These are phyloP conservation scores for Epichloe aotearoae DNA, from an alignment of 2,329 filamentous ascomycete species.

Conservation along the genomic window DNA sequence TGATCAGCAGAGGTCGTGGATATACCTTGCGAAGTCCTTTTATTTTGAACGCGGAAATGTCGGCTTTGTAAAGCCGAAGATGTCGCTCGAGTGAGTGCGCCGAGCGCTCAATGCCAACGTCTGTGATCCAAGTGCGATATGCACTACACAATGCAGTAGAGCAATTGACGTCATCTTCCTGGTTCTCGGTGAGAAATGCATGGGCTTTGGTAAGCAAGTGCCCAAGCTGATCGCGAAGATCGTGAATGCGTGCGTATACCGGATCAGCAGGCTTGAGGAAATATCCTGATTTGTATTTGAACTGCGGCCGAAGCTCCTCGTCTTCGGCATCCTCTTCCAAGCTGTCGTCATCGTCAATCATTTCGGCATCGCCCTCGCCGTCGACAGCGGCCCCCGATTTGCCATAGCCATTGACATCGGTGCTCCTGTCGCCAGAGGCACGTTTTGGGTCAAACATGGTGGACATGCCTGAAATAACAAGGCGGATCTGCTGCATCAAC, in stretches of 20 bases:
- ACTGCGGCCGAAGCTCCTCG: slow-evolving; percentile 72
- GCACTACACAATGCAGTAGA: slow-evolving; percentile 88
- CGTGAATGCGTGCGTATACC: slow-evolving; percentile 65
- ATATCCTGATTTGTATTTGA: slow-evolving; percentile 82
- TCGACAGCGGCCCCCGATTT: slow-evolving; percentile 26
- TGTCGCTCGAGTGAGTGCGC: slow-evolving; percentile 87
- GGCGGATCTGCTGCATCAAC: slow-evolving; percentile 71
- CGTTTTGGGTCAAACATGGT: slow-evolving; percentile 74
- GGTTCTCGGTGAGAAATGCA: slow-evolving; percentile 64
- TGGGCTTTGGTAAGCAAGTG: slow-evolving; percentile 73
- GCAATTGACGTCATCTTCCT: slow-evolving; percentile 91
- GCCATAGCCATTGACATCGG: slow-evolving; percentile 27
- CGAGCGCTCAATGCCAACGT: slow-evolving; percentile 91
- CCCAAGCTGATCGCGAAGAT: slow-evolving; percentile 67
- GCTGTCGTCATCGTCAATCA: slow-evolving; percentile 34
- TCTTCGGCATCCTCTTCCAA: slow-evolving; percentile 58
- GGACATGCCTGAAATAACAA: slow-evolving; percentile 85
- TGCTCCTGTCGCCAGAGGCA: slow-evolving; percentile 41
- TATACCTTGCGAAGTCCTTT: slow-evolving; percentile 87
- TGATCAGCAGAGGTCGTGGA: slow-evolving; percentile 79
- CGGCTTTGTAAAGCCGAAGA: slow-evolving; percentile 68
- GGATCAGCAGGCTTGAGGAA: slow-evolving; percentile 42
- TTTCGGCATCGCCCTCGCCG: slow-evolving; percentile 39
- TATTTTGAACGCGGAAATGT: slow-evolving; percentile 87
- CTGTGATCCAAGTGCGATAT: slow-evolving; percentile 92